Conservation (phyloP, 768 basidiomycete genomes). For the Mycena epipterygia region DNA sequence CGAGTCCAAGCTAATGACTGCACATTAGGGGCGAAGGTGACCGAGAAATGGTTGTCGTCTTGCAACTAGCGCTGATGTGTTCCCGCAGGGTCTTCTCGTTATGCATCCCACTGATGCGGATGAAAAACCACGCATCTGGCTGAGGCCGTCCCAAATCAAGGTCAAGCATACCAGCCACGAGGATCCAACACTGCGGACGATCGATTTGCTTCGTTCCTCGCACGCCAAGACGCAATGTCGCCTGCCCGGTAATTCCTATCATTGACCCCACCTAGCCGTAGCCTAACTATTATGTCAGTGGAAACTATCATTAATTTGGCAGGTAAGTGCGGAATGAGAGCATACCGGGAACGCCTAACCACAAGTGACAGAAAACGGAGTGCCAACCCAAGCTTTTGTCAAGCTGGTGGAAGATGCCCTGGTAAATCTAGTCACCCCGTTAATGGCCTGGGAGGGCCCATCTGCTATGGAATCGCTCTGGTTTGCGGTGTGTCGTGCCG, state of each 20-base stretch:
- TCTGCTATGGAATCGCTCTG: conserved; percentile 59
- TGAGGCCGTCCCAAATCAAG: conserved; percentile 53
- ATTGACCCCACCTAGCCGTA: no score
- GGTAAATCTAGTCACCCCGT: conserved; percentile 43
- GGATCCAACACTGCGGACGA: conserved; percentile 59
- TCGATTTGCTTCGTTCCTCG: conserved; percentile 67
- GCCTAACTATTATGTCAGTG: no score
- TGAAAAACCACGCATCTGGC: conserved; percentile 45
- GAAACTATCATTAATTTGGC: conserved; percentile 75
- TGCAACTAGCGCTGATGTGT: neutral
- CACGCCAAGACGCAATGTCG: conserved; percentile 60
- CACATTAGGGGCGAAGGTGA: conserved; percentile 28
- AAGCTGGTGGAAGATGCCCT: conserved; percentile 47
- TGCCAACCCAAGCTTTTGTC: conserved; percentile 57
- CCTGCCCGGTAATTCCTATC: no score
- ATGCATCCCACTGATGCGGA: conserved; percentile 44
- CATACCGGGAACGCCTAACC: no score
- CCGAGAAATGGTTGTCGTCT: neutral
- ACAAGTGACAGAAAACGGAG: conserved; percentile 78
- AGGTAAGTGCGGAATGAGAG: no score
- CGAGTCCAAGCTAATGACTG: neutral
- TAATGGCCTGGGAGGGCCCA: conserved; percentile 61
- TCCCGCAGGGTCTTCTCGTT: conserved; percentile 44
- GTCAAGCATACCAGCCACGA: conserved; percentile 45
- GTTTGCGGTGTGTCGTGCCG: conserved; percentile 53